Base-by-base conservation (phyloP, 306 rosid species). In the Senna siamea region DNA sequence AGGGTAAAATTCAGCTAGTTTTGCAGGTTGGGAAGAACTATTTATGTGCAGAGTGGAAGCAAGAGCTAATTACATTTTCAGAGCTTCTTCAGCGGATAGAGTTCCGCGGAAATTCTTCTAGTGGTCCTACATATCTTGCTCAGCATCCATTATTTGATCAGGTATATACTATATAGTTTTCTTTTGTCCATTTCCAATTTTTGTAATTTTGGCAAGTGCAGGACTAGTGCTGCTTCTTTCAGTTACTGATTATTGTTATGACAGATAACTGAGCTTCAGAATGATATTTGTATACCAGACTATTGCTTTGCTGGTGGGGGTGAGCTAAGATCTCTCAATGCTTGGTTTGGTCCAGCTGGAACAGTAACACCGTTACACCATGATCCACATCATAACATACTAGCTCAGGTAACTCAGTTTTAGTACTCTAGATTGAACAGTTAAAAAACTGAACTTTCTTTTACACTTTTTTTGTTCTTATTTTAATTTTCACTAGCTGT, bases 321-420 rank as follows among this genome's bases (percentile, higher is more conserved):
- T 47, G 97, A 92, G 86, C 81, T 95, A 34, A 89, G 89, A 79
- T 84, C 97, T 77, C 83, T 92, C 40, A 94, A 90, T 90, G 97
- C 99, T 82, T 94, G 99, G 99, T 92, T 92, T 80, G 99, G 97
- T 70, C 99, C 98, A 10, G 87, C 92, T 61, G 96, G 96, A 78
- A 95, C 98, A 5, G 95, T 94, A 40, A 92, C 99, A 5, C 98
- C 99, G 10, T 86, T 95, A 80, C 99, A 92, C 82, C 99, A 90
- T 34, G 97, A 94, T 86, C 99, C 98, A 13, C 99, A 94, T 78
- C 99, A 92, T 82, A 94, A 92, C 78, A 84, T 94, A 78, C 80
- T 94, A 53, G 96, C 97, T 22, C 96, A 94, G 99, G 98, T 94
- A 80, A 66, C 58, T 58, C 53, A 32, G 75, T 61, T 50, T 63